These are phyloP conservation scores for Orobanche coerulescens DNA, from an alignment of 257 asterid genomes.

Conservation along the genomic window DNA sequence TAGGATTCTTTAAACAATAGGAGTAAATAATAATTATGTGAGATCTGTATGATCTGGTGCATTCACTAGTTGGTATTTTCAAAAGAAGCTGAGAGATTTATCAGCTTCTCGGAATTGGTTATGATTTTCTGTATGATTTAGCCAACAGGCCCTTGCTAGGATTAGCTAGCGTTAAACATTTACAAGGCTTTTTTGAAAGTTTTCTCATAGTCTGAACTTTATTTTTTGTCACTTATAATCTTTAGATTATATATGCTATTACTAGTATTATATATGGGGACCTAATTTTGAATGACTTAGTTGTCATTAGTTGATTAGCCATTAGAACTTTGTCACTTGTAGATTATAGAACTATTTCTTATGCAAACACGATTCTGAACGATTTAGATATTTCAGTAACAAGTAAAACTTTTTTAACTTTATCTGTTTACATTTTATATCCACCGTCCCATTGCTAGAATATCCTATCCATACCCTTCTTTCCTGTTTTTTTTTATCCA, in stretches of 20 bases:
- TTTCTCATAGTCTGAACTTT: neutral
- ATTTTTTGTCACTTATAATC: neutral
- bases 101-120: neutral
- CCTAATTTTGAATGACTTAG: neutral
- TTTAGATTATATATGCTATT: neutral
- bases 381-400: neutral
- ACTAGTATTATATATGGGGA: neutral
- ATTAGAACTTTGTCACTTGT: neutral
- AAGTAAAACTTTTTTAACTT: neutral
- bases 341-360: neutral
- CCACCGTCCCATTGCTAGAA: neutral
- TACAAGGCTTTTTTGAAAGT: neutral
- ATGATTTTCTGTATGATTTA: constrained; percentile 8
- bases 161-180: neutral
- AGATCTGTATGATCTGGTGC: neutral
- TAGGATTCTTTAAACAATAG: neutral
- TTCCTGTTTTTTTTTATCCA: neutral
- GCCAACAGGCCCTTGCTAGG: neutral
- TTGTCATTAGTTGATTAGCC: neutral
- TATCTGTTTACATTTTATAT: neutral
- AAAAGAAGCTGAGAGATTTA: neutral
- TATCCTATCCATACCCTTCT: neutral
- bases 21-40: constrained; percentile 7
- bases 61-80: neutral
- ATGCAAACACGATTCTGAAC: neutral